Conservation (phyloP, 768 basidiomycete species). For the Lentinus brumalis region DNA sequence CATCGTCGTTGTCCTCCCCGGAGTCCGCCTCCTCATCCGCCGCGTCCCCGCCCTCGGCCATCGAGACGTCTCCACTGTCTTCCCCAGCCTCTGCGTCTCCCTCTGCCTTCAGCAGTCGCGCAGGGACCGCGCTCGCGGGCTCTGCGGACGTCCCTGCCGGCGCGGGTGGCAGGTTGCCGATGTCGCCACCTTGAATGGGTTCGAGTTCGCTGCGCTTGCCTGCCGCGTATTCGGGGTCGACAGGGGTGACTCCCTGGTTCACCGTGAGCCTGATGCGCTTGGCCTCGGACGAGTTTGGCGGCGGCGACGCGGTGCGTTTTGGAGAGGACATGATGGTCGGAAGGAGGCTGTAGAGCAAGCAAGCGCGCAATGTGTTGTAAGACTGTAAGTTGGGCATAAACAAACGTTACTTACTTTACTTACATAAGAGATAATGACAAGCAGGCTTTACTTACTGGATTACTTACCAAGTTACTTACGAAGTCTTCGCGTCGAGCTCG, state of each 20-base stretch:
- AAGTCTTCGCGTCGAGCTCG: neutral
- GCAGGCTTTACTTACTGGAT: too few relatives aligned
- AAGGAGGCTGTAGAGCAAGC: too few relatives aligned
- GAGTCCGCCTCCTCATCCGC: too few relatives aligned
- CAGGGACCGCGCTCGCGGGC: slow-evolving; percentile 34
- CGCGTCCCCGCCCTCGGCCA: too few relatives aligned
- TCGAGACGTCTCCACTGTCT: too few relatives aligned
- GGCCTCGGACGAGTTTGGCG: slow-evolving; percentile 34
- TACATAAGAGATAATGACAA: too few relatives aligned
- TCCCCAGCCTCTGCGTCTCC: slow-evolving; percentile 68
- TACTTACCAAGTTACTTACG: too few relatives aligned
- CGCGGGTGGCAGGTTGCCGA: slow-evolving; percentile 65
- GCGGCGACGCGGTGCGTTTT: slow-evolving; percentile 40
- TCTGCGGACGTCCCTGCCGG: slow-evolving; percentile 36
- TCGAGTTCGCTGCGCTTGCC: slow-evolving; percentile 91
- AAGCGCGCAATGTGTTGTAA: too few relatives aligned
- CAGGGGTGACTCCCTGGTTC: slow-evolving; percentile 65
- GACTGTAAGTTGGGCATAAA: too few relatives aligned
- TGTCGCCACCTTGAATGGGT: slow-evolving; percentile 75
- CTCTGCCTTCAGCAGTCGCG: slow-evolving; percentile 43
- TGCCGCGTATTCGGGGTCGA: slow-evolving; percentile 76
- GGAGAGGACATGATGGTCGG: slow-evolving; percentile 40
- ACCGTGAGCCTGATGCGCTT: slow-evolving; percentile 39
- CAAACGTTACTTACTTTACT: too few relatives aligned
- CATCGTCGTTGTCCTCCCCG: too few relatives aligned